Evolutionary conservation across 306 rosid species (phyloP), one percentile per base, ranked within the genome.

Genomic region (Quercus parvula): DNA sequence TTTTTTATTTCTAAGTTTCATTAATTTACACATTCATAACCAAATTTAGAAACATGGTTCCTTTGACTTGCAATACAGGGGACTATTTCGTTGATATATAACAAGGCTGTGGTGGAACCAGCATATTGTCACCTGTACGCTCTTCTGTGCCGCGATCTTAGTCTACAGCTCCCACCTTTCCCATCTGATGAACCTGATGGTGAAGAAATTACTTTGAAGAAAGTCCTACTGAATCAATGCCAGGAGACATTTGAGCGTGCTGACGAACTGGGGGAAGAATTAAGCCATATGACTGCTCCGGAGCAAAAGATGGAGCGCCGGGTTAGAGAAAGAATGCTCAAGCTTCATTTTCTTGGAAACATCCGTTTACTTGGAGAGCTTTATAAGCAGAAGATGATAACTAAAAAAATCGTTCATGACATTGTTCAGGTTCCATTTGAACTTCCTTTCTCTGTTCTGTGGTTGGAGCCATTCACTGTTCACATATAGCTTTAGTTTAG

Each of bases 101-200:
- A 94, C 33, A 94, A 94, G 87, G 97, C 98, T 30, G 97, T 94
- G 79, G 89, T 92, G 54, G 98, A 94, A 51, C 98, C 98, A 27
- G 92, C 98, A n/a, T 94, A 92, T 87, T 94, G 98, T 81, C 97
- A 94, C 82, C 90, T 92, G 98, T 94, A 94, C 78, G 94, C 98
- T 41, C 91, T 22, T 68, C 84, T 94, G 78, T 94, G 98, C 70
- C 84, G 83, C 25, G 97, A 94, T 86, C 97, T 94, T 58, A 88
- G 89, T 80, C 90, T 77, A 82, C 91, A 87, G 86, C 97, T 94
- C 74, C 97, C 94, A 31, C 85, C 85, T 52, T 94, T 92, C 85
- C 97, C 98, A 12, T 90, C 98, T 22, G 95, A 94, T 15, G 98
- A 91, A 77, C 92, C 95, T 62, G 92, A 78, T 84, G 97, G 95